Evolutionary conservation across 2,329 filamentous ascomycete species (phyloP), one percentile per base, ranked within the genome.

Genomic region (Drechslerella stenobrocha): DNA sequence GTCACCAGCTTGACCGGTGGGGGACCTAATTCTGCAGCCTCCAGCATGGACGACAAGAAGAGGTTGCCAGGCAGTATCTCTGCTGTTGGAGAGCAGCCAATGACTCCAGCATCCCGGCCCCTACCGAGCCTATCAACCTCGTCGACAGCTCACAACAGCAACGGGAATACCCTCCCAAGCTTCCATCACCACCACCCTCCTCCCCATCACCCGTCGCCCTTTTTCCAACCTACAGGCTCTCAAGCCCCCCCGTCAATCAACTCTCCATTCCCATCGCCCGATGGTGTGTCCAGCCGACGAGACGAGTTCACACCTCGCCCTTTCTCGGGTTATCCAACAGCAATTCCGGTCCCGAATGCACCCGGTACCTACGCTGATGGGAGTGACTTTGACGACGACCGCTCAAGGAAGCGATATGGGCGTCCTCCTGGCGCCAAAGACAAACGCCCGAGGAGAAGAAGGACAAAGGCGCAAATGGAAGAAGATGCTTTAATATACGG

Each of bases 391-490:
- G 64, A 69, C 44, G 61, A 67, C 15, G 64, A 63, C 44, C 57
- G 64, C 28, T 69, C 64, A 18, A 37, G 64, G 32, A 69, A 69
- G 32, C 56, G 64, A 7, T 69, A 69, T 26, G 64, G 64, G 2
- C 51, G 64, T 30, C 64, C 64, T 23, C 64, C 64, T 15, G 64
- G 64, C 32, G 64, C 64, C 15, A 69, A 69, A 28, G 64, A 69
- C 46, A 69, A 69, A 45, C 56, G 64, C 11, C 64, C 64, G 8
- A 40, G 64, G 8, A 56, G 64, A n/a, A 56, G 64, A 24, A 37
- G 64, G 35, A 69, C 64, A 51, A 69, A 69, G 20, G 64, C 64
- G 22, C 64, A 69, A 11, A 69, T 69, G 64, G 64, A 69, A 45
- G 64, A 69, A 20, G 64, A 69, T 50, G 64, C 64, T 18, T 47